These are phyloP conservation scores for Camellia sinensis DNA, from an alignment of 148 eudicot genomes.

Conservation along the genomic window DNA sequence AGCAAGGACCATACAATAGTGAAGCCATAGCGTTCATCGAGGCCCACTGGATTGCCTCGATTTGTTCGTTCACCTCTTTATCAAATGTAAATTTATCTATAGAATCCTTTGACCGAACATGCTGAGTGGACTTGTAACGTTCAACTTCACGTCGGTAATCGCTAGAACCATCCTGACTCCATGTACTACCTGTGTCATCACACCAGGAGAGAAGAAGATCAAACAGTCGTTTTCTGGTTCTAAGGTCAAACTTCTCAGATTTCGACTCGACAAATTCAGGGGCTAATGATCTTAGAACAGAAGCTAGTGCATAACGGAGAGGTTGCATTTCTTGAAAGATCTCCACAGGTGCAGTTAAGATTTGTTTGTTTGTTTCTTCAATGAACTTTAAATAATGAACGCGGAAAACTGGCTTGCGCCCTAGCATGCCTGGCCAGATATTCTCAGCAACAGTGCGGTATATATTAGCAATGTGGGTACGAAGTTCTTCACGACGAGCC, in stretches of 20 bases:
- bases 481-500: conserved; percentile 97
- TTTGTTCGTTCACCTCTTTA: conserved; percentile 90
- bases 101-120: conserved; percentile 91
- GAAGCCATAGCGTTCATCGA: conserved; percentile 99
- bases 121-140: conserved; percentile 91
- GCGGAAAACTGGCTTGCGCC: conserved; percentile 87
- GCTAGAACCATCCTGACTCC: conserved; percentile 85
- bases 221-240: conserved; percentile 85
- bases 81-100: conserved; percentile 91
- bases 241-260: conserved; percentile 89
- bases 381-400: conserved; percentile 90
- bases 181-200: conserved; percentile 75
- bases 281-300: conserved; percentile 88
- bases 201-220: conserved; percentile 95
- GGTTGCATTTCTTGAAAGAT: conserved; percentile 92
- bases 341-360: conserved; percentile 60
- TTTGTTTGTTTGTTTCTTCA: conserved; percentile 83
- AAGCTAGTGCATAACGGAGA: conserved; percentile 87
- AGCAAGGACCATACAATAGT: conserved; percentile 93
- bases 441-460: conserved; percentile 92
- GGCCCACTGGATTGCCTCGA: conserved; percentile 98
- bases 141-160: conserved; percentile 98
- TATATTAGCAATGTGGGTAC: conserved; percentile 79
- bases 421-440: conserved; percentile 96
- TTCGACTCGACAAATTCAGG: conserved; percentile 97